Percentiles rank a stretch among this genome's conserved stretches.
These are phyloP conservation scores for Dactylellina parvicollis DNA, from an alignment of 2,329 filamentous ascomycete genomes.

Conservation along the genomic window DNA sequence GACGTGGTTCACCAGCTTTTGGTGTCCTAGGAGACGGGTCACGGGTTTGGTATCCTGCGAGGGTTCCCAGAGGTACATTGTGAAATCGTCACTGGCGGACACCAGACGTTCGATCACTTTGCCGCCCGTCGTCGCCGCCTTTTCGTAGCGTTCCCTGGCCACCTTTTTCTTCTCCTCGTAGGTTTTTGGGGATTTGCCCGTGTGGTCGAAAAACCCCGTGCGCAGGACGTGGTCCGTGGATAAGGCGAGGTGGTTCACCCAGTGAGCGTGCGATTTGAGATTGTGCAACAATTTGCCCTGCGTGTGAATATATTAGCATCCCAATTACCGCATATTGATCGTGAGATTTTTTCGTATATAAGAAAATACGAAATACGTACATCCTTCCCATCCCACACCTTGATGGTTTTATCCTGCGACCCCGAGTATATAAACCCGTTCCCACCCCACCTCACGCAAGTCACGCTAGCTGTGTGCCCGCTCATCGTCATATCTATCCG, in stretches of 20 bases:
- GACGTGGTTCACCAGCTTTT: slow-evolving; percentile 43
- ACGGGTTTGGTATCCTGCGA: slow-evolving; percentile 81
- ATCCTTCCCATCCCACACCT: slow-evolving; percentile 54
- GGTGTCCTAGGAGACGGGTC: slow-evolving; percentile 62
- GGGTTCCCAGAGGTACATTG: slow-evolving; percentile 95
- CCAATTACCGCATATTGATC: too few species aligned
- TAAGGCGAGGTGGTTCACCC: slow-evolving; percentile 93
- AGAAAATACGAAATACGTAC: slow-evolving; percentile 16
- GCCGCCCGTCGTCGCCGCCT: slow-evolving; percentile 79
- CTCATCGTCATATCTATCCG: slow-evolving; percentile 75
- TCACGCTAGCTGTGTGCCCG: slow-evolving; percentile 88
- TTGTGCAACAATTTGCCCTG: slow-evolving; percentile 83
- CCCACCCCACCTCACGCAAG: slow-evolving; percentile 68
- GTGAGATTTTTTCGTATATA: too few species aligned
- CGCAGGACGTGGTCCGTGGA: slow-evolving; percentile 90
- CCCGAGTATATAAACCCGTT: slow-evolving; percentile 51
- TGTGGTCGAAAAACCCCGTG: slow-evolving; percentile 87
- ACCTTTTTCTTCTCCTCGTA: slow-evolving; percentile 77
- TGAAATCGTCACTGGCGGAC: slow-evolving; percentile 93
- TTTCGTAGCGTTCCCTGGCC: slow-evolving; percentile 84
- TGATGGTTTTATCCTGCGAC: slow-evolving; percentile 52
- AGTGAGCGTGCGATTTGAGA: slow-evolving; percentile 84
- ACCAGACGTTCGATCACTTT: slow-evolving; percentile 84
- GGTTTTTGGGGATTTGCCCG: slow-evolving; percentile 73
- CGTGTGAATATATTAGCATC: not conserved